These are phyloP conservation scores for Albugo candida DNA, from an alignment of 352 stramenopile genomes.

Conservation along the genomic window DNA sequence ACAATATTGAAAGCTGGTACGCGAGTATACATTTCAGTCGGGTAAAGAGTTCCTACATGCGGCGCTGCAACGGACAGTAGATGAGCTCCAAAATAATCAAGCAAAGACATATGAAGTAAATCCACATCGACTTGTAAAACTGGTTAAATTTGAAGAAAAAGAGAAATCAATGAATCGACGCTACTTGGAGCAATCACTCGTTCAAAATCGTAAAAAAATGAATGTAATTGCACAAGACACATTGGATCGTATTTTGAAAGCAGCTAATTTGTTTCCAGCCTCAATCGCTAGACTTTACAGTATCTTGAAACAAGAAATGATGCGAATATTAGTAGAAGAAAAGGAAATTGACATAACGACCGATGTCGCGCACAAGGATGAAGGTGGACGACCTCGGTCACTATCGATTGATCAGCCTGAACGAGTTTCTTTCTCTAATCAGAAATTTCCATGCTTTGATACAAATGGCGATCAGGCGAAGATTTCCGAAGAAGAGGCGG, in stretches of 20 bases:
- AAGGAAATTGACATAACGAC: slow-evolving; percentile 26
- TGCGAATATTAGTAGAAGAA: slow-evolving; percentile 42
- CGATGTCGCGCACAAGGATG: slow-evolving; percentile 26
- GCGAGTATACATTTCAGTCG: slow-evolving; percentile 57
- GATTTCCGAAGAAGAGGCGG: slow-evolving; percentile 13
- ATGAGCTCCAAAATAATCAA: slow-evolving; percentile 20
- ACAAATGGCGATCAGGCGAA: slow-evolving; percentile 26
- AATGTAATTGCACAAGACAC: neutral
- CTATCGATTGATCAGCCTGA: slow-evolving; percentile 10
- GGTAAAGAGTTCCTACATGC: slow-evolving; percentile 40
- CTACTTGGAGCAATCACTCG: neutral
- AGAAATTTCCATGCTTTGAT: slow-evolving; percentile 27
- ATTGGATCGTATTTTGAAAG: slow-evolving; percentile 24
- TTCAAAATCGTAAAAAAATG: neutral
- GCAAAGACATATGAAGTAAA: slow-evolving; percentile 46
- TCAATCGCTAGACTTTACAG: slow-evolving; percentile 63
- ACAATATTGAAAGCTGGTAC: slow-evolving; percentile 18
- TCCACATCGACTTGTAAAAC: slow-evolving; percentile 18
- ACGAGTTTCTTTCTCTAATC: slow-evolving; percentile 5
- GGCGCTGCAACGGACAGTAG: slow-evolving; percentile 17
- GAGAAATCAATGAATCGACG: slow-evolving; percentile 7
- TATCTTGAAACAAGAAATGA: slow-evolving; percentile 49
- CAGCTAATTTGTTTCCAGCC: slow-evolving; percentile 37
- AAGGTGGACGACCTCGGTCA: slow-evolving; percentile 13
- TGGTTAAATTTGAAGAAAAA: slow-evolving; percentile 27